These are phyloP conservation scores for Calamus simplicifolius DNA, from an alignment of 176 grass and related monocot genomes.

Conservation along the genomic window DNA sequence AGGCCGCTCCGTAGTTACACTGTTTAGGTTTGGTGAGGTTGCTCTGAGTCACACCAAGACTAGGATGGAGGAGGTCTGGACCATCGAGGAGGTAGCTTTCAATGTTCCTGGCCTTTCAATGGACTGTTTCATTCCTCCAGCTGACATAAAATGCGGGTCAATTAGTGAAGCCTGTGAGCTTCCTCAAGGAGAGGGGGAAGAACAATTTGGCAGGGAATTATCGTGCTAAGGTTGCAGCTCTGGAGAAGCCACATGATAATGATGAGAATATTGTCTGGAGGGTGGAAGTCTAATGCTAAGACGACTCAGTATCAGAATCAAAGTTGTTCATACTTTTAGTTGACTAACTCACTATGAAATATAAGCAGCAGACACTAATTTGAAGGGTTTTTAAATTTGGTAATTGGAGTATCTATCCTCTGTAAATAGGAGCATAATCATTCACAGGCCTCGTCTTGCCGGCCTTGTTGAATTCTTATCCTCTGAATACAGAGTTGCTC, in stretches of 20 bases:
- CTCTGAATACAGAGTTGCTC: conserved; percentile 5
- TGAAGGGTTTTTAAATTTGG: neutral
- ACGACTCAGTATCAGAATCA: neutral
- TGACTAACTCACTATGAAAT: conserved; percentile 9
- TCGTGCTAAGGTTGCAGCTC: conserved; percentile 12
- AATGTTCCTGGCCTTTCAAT: conserved; percentile 15
- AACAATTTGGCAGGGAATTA: conserved; percentile 1
- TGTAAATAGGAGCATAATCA: neutral
- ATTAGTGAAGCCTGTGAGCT: conserved; percentile 16
- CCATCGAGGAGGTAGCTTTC: conserved; percentile 19
- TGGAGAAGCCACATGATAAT: conserved; percentile 1
- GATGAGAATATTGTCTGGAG: conserved; percentile 1
- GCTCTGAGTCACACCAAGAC: conserved; percentile 18
- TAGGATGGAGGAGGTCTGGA: conserved; percentile 20
- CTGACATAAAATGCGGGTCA: conserved; percentile 8
- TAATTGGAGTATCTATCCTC: neutral
- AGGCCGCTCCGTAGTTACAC: conserved; percentile 15
- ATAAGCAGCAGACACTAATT: conserved; percentile 7
- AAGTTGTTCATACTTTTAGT: conserved; percentile 5
- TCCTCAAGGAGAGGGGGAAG: conserved; percentile 4
- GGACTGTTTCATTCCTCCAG: conserved; percentile 20
- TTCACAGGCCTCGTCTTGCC: neutral
- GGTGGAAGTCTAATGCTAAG: conserved; percentile 9
- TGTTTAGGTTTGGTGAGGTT: conserved; percentile 19
- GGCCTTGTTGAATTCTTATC: conserved; percentile 4